phyloP scores from a whole-genome alignment of 495 filamentous ascomycete genomes.

The Xylaria castorea region DNA sequence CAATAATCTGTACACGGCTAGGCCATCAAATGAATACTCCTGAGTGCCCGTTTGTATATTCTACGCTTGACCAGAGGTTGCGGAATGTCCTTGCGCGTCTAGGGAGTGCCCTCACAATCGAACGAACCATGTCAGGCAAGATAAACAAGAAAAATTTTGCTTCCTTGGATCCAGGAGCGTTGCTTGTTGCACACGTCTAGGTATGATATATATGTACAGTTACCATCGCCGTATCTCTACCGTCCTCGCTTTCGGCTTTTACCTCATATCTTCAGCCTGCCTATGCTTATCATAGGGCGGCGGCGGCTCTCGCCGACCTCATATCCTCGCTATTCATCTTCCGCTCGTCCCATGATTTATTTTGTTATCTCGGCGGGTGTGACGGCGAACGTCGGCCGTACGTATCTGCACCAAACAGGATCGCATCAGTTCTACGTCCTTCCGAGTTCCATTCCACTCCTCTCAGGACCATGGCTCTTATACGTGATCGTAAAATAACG shows the following conservation, averaged over 20 bases:
- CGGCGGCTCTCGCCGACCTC: neutral
- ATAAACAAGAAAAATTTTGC: neutral
- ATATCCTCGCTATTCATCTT: neutral
- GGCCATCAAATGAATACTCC: neutral
- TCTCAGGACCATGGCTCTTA: neutral
- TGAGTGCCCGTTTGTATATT: neutral
- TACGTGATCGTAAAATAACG: neutral
- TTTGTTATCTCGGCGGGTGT: constrained; percentile 62
- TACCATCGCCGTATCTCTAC: neutral
- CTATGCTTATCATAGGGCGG: neutral
- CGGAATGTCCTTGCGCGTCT: neutral
- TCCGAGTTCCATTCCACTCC: neutral
- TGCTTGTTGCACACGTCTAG: constrained; percentile 24
- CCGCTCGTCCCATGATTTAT: constrained; percentile 36
- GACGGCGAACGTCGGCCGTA: constrained; percentile 72
- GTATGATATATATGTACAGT: constrained; percentile 19
- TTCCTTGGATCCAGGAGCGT: neutral
- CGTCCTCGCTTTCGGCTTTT: neutral
- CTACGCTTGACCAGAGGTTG: neutral
- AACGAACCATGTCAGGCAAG: neutral
- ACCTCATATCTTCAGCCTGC: neutral
- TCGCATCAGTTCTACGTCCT: neutral
- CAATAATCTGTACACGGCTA: neutral
- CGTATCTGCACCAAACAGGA: constrained; percentile 57
- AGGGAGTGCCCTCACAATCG: neutral